Conservation (phyloP, 148 eudicot species). For the Linanthus parryae region DNA sequence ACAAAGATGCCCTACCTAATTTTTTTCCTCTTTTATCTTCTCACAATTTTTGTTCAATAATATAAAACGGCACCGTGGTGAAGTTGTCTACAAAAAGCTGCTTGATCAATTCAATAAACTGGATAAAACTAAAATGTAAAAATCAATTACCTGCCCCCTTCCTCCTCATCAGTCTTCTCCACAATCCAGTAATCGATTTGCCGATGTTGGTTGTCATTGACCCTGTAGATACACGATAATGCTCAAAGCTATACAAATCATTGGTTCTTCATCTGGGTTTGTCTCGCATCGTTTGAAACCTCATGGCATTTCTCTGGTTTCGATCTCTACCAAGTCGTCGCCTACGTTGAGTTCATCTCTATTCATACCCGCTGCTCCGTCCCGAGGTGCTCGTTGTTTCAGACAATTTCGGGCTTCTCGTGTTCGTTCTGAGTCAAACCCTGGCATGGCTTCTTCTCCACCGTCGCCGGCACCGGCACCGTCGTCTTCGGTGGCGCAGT, state of each 20-base stretch:
- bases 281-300: constrained; percentile 41
- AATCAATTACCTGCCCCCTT: too few species aligned
- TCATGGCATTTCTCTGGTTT: constrained; percentile 29
- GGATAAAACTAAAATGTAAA: too few species aligned
- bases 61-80: too few species aligned
- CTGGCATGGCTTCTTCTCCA: constrained; percentile 29
- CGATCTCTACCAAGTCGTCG: constrained; percentile 18
- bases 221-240: too few species aligned
- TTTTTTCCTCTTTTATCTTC: too few species aligned
- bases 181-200: too few species aligned
- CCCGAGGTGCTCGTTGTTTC: constrained; percentile 23
- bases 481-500: constrained; percentile 32
- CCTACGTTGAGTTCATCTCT: constrained; percentile 3
- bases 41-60: too few species aligned
- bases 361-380: constrained; percentile 7
- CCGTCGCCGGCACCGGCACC: constrained; percentile 36
- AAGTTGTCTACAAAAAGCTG: too few species aligned
- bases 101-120: too few species aligned
- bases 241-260: constrained; percentile 55
- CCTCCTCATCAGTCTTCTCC: too few species aligned
- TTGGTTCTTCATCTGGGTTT: constrained; percentile 41
- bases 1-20: too few species aligned
- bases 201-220: too few species aligned
- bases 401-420: constrained; percentile 31
- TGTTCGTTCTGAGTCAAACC: constrained; percentile 45